Evolutionary conservation across 2,329 filamentous ascomycete genomes (phyloP).

Genomic region (Lachnellula cervina): DNA sequence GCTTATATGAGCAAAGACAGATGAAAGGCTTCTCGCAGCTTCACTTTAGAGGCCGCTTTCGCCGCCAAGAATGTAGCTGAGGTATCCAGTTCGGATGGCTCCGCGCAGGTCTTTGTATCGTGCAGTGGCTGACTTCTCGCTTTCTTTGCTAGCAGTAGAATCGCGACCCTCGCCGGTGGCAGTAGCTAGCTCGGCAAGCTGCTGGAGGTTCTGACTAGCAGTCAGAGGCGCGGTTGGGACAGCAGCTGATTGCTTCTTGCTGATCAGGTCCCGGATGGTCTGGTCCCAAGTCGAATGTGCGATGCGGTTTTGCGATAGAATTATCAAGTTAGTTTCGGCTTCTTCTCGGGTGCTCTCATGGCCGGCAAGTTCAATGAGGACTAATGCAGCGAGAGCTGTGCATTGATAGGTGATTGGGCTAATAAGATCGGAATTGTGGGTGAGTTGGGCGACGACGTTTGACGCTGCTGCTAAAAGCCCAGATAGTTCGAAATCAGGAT

Average conservation of each 20-base stretch:
- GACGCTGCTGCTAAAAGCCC: constrained; percentile 57
- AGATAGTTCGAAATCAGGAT: constrained; percentile 48
- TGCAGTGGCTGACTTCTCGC: constrained; percentile 7
- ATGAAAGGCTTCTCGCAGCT: too few species aligned
- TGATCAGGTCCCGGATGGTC: constrained; percentile 48
- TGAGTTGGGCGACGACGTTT: constrained; percentile 54
- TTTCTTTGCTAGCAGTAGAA: constrained; percentile 10
- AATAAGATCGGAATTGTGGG: constrained; percentile 48
- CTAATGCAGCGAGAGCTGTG: constrained; percentile 52
- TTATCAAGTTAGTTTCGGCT: constrained; percentile 49
- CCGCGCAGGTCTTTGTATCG: constrained; percentile 15
- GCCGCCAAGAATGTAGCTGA: constrained; percentile 11
- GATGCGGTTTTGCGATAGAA: constrained; percentile 50
- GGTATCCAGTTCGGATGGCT: constrained; percentile 18
- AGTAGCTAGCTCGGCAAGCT: constrained; percentile 49
- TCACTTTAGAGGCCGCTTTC: constrained; percentile 13
- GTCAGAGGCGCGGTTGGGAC: constrained; percentile 17
- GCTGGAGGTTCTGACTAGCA: constrained; percentile 44
- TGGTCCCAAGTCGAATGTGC: constrained; percentile 53
- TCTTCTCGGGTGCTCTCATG: constrained; percentile 52
- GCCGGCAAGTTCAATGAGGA: constrained; percentile 55
- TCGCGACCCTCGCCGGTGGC: constrained; percentile 21
- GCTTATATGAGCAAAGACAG: too few species aligned
- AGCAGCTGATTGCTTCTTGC: constrained; percentile 4
- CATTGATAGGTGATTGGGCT: constrained; percentile 66